phyloP scores from a whole-genome alignment of 768 basidiomycete species.

The Russula griseocarnosa region DNA sequence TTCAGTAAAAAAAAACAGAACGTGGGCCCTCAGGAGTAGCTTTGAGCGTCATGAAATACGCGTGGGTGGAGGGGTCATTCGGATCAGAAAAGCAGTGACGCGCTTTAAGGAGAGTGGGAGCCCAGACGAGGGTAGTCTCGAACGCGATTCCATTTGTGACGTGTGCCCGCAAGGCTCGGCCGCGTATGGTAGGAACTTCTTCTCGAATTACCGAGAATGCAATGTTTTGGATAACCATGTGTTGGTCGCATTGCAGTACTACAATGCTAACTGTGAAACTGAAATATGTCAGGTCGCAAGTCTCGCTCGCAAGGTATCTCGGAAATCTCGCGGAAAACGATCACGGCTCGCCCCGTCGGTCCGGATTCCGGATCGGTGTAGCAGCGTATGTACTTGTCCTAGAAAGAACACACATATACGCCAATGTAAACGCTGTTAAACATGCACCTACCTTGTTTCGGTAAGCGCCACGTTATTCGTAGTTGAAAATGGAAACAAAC shows the following conservation, averaged over 20 bases:
- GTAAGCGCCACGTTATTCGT: not conserved
- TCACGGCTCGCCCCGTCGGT: not conserved
- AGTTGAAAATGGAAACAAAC: not conserved
- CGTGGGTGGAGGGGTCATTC: not conserved
- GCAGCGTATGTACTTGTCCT: not conserved
- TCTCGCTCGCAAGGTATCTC: not conserved
- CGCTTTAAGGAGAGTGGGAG: not conserved
- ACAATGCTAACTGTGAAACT: not conserved
- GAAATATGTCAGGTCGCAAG: not conserved
- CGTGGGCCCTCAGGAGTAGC: not conserved
- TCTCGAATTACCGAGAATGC: not conserved
- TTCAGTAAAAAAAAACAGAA: not conserved
- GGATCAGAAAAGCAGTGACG: constrained; percentile 1
- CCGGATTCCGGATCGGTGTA: not conserved
- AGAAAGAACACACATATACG: not conserved
- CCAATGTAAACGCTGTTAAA: not conserved
- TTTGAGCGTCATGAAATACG: constrained; percentile 11
- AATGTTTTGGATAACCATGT: not conserved
- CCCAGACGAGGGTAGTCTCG: not conserved
- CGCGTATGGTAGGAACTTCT: not conserved
- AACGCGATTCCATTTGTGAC: not conserved
- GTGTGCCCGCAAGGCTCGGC: not conserved
- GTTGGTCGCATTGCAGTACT: not conserved
- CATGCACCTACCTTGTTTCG: not conserved
- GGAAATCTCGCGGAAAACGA: not conserved